Base-by-base conservation (phyloP, 257 asterid species). In the Salvia splendens region DNA sequence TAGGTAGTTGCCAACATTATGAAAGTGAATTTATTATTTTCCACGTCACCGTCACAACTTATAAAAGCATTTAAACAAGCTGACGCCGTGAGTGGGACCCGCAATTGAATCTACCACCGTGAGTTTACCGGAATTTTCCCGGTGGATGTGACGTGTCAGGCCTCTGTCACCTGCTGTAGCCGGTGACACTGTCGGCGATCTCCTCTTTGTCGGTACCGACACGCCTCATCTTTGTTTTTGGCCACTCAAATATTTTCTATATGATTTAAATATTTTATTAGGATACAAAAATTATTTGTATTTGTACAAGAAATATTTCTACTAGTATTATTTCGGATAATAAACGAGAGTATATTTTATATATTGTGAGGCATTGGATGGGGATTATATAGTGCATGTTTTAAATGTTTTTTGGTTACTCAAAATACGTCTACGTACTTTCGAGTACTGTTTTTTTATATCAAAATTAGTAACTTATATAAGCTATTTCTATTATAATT, bases 131-230 rank as follows among this genome's bases (percentile, higher is more conserved):
- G 70, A 77, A 67, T 36, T 50, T 51, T 74, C 80, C 81, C 65
- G 80, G 74, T 10, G 20, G 64, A 53, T 48, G 35, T 58, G 71
- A 33, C 38, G 75, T 74, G 80, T 64, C 75, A 16, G 71, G 10
- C 67, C 57, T 12, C 40, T 46, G 72, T 61, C 56, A 77, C 83
- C 82, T 56, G 79, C 9, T 82, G 56, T 63, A 61, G 10, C 85
- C 84, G 84, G 86, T 83, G 0, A 33, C 42, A 14, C 61, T 83
- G 89, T 84, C 91, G 85, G 89, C 74, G 63, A 24, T 24, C 20
- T 50, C 52, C 46, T 42, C 5, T 6, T 66, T 80, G 88, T 86
- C 90, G 88, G 87, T 84, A 84, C 91, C 90, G 87, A 84, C 88
- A 66, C 77, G 77, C 69, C 69, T 68, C 28, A 50, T 36, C 42